Base-by-base conservation (phyloP, 331 rosid genomes). In the Telfairia occidentalis region DNA sequence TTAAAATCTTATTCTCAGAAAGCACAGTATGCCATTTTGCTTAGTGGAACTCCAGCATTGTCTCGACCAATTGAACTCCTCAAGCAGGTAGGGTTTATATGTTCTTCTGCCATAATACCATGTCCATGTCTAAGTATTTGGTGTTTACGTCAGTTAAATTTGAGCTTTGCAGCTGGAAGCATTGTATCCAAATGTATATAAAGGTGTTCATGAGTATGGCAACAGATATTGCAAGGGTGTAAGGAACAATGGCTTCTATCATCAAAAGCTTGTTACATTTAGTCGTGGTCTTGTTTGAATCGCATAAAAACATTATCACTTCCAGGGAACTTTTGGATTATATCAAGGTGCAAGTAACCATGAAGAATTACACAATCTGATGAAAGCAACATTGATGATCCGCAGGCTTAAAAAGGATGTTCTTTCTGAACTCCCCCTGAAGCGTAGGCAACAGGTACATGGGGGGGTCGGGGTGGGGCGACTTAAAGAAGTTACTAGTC, bases 331-430 rank as follows among this genome's bases (percentile, higher is more conserved):
- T 9, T 93, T 93, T 82, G 98, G 98, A 80, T 3, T 85, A 66
- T 93, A 88, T 87, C 98, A 93, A 87, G 98, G 98, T 81, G 98
- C 96, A 83, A 91, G 97, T 87, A 91, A 93, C 78, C 96, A 90
- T 80, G 98, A 91, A 76, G 98, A 93, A 81, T 84, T 93, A 89
- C 97, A 93, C 83, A 91, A 89, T 88, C 80, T 93, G 91, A 88
- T 93, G 85, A 91, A 93, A 87, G 96, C 88, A 46, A 93, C 98
- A 5, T 77, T 88, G 82, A 88, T 93, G 98, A 93, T 93, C 78
- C 91, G 96, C 23, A 89, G 98, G 85, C 98, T 93, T 61, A 93
- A 93, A 80, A 91, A 85, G 58, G 98, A 91, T 38, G 98, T 93
- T 78, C 97, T 93, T 80, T 77, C 92, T 65, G 84, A 93, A 85